Evolutionary conservation across 768 basidiomycete species (phyloP), one percentile per base, ranked within the genome.

Genomic region (Macrolepiota dolichaula): DNA sequence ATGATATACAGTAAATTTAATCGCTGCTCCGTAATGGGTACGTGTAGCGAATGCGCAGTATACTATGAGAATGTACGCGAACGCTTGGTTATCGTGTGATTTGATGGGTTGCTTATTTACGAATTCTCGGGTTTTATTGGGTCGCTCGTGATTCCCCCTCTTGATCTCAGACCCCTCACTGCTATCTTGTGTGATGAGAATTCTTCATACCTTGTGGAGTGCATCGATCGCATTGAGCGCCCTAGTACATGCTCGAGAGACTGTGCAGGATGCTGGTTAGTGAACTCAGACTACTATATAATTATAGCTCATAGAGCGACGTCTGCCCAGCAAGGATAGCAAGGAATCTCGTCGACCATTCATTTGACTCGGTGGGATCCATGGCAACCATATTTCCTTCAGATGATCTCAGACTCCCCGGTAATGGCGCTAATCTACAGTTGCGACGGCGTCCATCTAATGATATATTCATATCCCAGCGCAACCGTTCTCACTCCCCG

Each of bases 351-450:
- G 72, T 83, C 15, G 74, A 78, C 57, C 27, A 62, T 35, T 80
- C 78, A 7, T 44, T 64, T 11, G 68, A 66, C 15, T 74, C 76
- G 3, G 71, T 82, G 24, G 83, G 78, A 27, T 81, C 74, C 19
- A 82, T 84, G 76, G 82, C 81, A 10, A 82, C 83, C 1, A 65
- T 77, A 10, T 83, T 76, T 65, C 81, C 82, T 6, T 55, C 66
- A 1, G 71, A 78, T 60, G 74, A 81, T 68, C 67, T 75, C 13
- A 64, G 65, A 1, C 70, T 79, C 9, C 69, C 77, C 63, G 77
- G 80, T 79, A 57, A 29, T 57, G 50, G 71, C 63, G 50, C 32
- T 44, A 32, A 59, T 40, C 13, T 7, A 12, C 19, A n/a, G 19
- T 29, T 35, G 24, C 19, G 25, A 42, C 6, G 13, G 24, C 4